Base-by-base conservation (phyloP, 768 basidiomycete genomes). In the Pulveroboletus frians region DNA sequence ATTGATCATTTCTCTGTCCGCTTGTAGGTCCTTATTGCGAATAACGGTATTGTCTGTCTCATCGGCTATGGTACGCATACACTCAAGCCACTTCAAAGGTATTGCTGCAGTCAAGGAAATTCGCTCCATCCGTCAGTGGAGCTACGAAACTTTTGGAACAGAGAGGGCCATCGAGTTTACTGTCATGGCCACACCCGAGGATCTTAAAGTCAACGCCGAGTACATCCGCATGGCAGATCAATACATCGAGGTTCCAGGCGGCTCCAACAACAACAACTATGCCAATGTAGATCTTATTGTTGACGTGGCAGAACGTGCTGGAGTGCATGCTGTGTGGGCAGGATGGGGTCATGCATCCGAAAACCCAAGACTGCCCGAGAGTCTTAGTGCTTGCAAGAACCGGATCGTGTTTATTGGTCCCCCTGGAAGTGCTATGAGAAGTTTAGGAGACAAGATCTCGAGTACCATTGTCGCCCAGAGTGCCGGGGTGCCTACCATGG, bases 331-430 rank as follows among this genome's bases (percentile, higher is more conserved):
- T 38, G 96, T 99, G 21, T 99, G 96, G 96, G 96, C 96, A 31
- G 96, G 96, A 49, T 99, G 96, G 96, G 96, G 96, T 43, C 96
- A 99, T 69, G 96, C 96, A 23, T 98, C 96, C 3, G 96, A 99
- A 70, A 99, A 99, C 69, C 96, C 96, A 1, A 84, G 93, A 46
- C 73, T 99, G 18, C 96, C 96, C 1, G 96, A 99, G 68, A 88
- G 87, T 51, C 81, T 99, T 36, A 83, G 88, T 29, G 85, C 92
- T 4, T 91, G 85, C 69, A 91, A 90, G 69, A 80, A 93, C 74
- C 95, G 92, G 71, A 94, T 99, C 65, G 88, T 99, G 51, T 99
- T 99, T 75, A 99, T 99, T 64, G 96, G 96, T 53, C 96, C 96
- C 18, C 96, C 96, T 11, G 96, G 96, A 40, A 95, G 88, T 56